phyloP scores from a whole-genome alignment of 331 rosid genomes.

The Saraca asoca region DNA sequence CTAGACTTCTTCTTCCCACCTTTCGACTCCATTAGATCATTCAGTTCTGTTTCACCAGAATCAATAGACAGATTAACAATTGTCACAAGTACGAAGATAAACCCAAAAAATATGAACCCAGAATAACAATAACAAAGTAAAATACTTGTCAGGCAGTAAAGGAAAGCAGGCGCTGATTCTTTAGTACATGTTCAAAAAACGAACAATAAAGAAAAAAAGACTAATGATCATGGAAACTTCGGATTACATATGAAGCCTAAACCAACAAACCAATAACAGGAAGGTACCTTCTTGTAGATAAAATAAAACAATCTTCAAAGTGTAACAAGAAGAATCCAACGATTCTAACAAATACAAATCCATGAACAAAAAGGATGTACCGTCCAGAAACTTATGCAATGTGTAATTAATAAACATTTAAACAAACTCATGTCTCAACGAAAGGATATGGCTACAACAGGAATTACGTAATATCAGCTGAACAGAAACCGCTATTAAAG shows the following conservation, averaged over 20 bases:
- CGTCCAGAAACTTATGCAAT: neutral
- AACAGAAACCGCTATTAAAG: too few relatives aligned
- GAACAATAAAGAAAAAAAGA: too few relatives aligned
- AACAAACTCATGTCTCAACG: too few relatives aligned
- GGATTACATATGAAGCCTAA: neutral
- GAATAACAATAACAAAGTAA: neutral
- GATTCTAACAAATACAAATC: constrained; percentile 7
- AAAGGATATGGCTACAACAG: too few relatives aligned
- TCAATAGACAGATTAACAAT: neutral
- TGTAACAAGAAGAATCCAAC: too few relatives aligned
- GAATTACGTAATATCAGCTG: too few relatives aligned
- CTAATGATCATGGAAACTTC: too few relatives aligned
- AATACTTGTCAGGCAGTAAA: too few relatives aligned
- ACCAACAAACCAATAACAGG: constrained; percentile 6
- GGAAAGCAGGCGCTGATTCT: too few relatives aligned
- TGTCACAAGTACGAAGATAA: neutral
- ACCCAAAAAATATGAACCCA: neutral
- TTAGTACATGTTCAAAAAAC: too few relatives aligned
- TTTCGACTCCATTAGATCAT: constrained; percentile 98
- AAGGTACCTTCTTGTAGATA: neutral
- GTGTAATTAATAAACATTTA: too few relatives aligned
- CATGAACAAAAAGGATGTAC: neutral
- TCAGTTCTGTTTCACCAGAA: constrained; percentile 43
- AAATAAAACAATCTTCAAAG: too few relatives aligned
- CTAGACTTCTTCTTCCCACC: constrained; percentile 94